Evolutionary conservation across 2,329 filamentous ascomycete species (phyloP).

Genomic region (Phoma sp.): DNA sequence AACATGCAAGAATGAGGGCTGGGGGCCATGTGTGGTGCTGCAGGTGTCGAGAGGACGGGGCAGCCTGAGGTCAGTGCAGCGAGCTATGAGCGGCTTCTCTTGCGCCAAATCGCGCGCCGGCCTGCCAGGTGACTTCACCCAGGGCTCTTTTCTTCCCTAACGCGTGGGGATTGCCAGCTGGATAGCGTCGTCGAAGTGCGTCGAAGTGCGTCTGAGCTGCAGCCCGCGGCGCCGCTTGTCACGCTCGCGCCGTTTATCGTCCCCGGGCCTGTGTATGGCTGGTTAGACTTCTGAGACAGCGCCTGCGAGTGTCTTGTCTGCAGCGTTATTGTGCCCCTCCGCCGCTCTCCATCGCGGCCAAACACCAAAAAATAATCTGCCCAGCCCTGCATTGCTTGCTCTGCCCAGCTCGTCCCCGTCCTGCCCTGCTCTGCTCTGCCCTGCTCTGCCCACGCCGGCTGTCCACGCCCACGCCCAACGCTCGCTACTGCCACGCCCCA

Average conservation of each 20-base stretch:
- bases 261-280: slow-evolving; percentile 6
- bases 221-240: slow-evolving; percentile 7
- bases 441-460: background rate
- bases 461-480: background rate
- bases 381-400: background rate
- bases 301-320: background rate
- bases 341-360: slow-evolving; percentile 8
- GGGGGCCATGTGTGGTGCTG: slow-evolving; percentile 13
- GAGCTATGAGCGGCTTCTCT: background rate
- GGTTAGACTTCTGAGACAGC: background rate
- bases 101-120: background rate
- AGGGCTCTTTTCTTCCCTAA: slow-evolving; percentile 2
- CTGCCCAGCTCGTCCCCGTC: background rate
- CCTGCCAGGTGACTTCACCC: slow-evolving; percentile 6
- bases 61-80: background rate
- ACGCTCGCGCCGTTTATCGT: slow-evolving; percentile 15
- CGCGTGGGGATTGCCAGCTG: slow-evolving; percentile 16
- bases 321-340: slow-evolving; percentile 16
- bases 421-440: background rate
- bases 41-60: slow-evolving; percentile 2
- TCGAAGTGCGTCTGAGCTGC: slow-evolving; percentile 11
- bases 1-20: slow-evolving; percentile 21
- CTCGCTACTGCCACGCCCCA: slow-evolving; percentile 5
- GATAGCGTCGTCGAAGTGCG: slow-evolving; percentile 8
- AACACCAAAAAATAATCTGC: slow-evolving; percentile 7